Evolutionary conservation across 192 early-diverging fungal genomes (phyloP), one percentile per base, ranked within the genome.

Genomic region (Mortierella antarctica): DNA sequence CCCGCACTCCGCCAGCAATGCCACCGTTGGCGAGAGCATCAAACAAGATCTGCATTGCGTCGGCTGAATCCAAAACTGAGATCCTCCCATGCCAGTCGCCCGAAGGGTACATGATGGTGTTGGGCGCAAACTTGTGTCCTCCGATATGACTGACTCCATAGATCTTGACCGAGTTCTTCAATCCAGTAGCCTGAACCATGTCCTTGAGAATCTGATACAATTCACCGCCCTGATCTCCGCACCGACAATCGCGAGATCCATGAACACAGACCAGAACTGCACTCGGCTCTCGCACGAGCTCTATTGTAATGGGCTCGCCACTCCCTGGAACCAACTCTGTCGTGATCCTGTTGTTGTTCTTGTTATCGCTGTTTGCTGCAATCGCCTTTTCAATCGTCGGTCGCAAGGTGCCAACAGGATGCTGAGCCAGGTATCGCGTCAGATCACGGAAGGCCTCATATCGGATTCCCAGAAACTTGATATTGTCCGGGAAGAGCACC

Each of bases 61-160:
- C 86, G 31, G 47, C 48, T 5, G 62, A 63, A 42, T 82, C 65
- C 46, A 82, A 55, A 23, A 82, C 73, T 11, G 70, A 80, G 31
- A 80, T n/a, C 15, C 61, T 67, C 31, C 88, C 89, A 67, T 91
- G 89, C 86, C 87, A 91, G 59, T 91, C 86, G 1, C 86, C 86
- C 4, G 64, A 68, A 9, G 89, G 88, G 63, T 86, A 87, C 53
- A 83, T 85, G 75, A 89, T 89, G 12, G 83, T 83, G 66, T 91
- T 91, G 10, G 84, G 86, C 12, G 89, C 89, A 52, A 62, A 88
- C 44, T 83, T 83, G 70, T 91, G 89, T 17, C 89, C 89, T 39
- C 89, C 89, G 23, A 91, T 79, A 77, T 91, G 89, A n/a, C 84
- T 87, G 42, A 86, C 82, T 7, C 70, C 82, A 39, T 72, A 78